phyloP scores from a whole-genome alignment of 768 basidiomycete genomes.

The Kwoniella botswanensis region DNA sequence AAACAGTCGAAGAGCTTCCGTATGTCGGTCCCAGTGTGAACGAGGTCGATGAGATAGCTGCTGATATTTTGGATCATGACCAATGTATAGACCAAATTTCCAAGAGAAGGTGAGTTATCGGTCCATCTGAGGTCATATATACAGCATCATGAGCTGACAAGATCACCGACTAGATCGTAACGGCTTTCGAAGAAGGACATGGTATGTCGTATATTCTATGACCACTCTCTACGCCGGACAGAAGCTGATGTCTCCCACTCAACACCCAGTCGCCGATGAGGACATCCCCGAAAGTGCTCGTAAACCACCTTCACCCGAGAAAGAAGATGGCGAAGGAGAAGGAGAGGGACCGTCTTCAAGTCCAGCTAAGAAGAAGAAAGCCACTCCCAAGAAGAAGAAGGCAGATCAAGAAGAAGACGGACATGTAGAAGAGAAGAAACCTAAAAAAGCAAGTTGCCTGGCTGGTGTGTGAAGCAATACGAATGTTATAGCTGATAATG shows the following conservation, averaged over 20 bases:
- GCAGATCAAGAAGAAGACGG: slow-evolving; percentile 21
- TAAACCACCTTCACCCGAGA: slow-evolving; percentile 40
- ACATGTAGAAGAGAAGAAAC: slow-evolving; percentile 26
- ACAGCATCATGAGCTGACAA: slow-evolving; percentile 13
- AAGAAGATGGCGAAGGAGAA: slow-evolving; percentile 33
- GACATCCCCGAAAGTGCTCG: slow-evolving; percentile 65
- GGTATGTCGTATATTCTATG: slow-evolving; percentile 34
- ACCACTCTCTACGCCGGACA: not conserved
- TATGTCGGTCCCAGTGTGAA: slow-evolving; percentile 12
- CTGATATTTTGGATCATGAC: slow-evolving; percentile 8
- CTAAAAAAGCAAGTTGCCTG: slow-evolving; percentile 15
- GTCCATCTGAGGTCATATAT: not conserved
- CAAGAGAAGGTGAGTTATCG: slow-evolving; percentile 62
- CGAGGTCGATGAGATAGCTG: not conserved
- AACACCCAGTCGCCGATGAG: slow-evolving; percentile 68
- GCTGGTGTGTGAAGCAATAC: not conserved
- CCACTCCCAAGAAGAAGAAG: slow-evolving; percentile 24
- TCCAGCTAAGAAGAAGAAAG: slow-evolving; percentile 52
- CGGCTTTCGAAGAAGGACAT: slow-evolving; percentile 76
- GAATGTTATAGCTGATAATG: not conserved
- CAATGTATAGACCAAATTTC: slow-evolving; percentile 63
- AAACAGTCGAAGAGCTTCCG: slow-evolving; percentile 48
- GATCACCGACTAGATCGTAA: slow-evolving; percentile 60
- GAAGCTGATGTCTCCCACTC: no score
- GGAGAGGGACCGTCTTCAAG: slow-evolving; percentile 46